Conservation (phyloP, 148 eudicot genomes). For the Fallopia convolvulus region DNA sequence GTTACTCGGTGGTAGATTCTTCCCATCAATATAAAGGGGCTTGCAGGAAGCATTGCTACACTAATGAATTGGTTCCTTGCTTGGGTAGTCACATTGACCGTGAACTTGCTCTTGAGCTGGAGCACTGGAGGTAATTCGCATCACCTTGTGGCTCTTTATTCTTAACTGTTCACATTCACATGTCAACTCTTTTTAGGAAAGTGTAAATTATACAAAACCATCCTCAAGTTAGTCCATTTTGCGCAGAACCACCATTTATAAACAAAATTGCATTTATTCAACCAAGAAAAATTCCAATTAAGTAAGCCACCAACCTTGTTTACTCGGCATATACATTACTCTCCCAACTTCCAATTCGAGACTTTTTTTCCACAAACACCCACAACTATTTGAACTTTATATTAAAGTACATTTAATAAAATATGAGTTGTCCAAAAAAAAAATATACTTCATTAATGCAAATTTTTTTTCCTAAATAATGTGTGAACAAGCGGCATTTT, state of each 20-base stretch:
- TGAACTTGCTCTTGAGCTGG: conserved; percentile 62
- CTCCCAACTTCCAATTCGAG: too few species aligned
- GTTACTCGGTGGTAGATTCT: conserved; percentile 62
- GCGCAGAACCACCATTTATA: background rate
- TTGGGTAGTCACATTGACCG: conserved; percentile 67
- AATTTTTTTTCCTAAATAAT: too few species aligned
- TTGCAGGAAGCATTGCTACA: conserved; percentile 79
- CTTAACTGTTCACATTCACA: background rate
- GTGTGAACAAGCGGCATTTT: too few species aligned
- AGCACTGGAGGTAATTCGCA: conserved; percentile 52
- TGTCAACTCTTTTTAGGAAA: background rate
- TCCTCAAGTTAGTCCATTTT: background rate
- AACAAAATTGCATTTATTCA: too few species aligned
- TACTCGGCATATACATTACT: too few species aligned
- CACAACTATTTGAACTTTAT: too few species aligned
- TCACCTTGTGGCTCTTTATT: background rate
- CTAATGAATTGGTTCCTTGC: conserved; percentile 59
- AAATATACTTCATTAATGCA: too few species aligned
- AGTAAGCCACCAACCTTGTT: too few species aligned
- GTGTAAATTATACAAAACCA: background rate
- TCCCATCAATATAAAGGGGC: conserved; percentile 60
- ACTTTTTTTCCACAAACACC: too few species aligned
- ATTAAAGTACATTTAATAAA: too few species aligned
- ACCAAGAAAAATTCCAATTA: too few species aligned
- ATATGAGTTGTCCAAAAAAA: too few species aligned